Evolutionary conservation across 352 stramenopile species (phyloP), one percentile per base, ranked within the genome.

Genomic region (Phytophthora crassamura): DNA sequence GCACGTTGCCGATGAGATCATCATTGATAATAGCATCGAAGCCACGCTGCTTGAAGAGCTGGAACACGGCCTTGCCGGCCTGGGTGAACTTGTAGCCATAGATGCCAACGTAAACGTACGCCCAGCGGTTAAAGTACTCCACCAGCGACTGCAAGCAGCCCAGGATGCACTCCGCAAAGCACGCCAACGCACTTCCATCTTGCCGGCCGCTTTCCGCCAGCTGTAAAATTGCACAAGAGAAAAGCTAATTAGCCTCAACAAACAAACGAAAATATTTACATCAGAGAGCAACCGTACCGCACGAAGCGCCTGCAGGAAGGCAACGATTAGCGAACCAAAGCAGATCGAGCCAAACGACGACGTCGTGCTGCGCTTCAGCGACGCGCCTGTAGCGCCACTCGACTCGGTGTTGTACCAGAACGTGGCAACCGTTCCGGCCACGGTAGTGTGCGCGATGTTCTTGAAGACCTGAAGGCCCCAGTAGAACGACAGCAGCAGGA

Each of bases 11-110:
- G 32, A 98, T 93, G 35, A 99, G 77, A 41, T 98, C 88, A 73
- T 99, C 96, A 68, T 98, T 98, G 72, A 99, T 98, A 63, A 99
- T 98, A 2, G 91, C 87, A 59, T 96, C 97, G 60, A 96, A 99
- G n/a, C 95, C 96, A 36, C 94, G 88, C 54, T 90, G 70, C 62
- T 91, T 82, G 68, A 99, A 99, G 15, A 99, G 78, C 34, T 93
- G 59, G 48, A 98, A 94, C 15, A 98, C 96, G 12, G 94, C 92
- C 64, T 94, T 97, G 54, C 94, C 93, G 6, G 92, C 88, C 51
- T 98, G 82, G 4, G 93, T 89, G 71, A 98, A 99, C 59, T 90
- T 95, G 77, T 98, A 98, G n/a, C 86, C 88, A 63, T 95, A 95
- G 50, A 98, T 86, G 7, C 93, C 95, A 12, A 98, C 92, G 63